These are phyloP conservation scores for Cryptosporidium andersoni DNA, from an alignment of 169 alveolate species.

Conservation along the genomic window DNA sequence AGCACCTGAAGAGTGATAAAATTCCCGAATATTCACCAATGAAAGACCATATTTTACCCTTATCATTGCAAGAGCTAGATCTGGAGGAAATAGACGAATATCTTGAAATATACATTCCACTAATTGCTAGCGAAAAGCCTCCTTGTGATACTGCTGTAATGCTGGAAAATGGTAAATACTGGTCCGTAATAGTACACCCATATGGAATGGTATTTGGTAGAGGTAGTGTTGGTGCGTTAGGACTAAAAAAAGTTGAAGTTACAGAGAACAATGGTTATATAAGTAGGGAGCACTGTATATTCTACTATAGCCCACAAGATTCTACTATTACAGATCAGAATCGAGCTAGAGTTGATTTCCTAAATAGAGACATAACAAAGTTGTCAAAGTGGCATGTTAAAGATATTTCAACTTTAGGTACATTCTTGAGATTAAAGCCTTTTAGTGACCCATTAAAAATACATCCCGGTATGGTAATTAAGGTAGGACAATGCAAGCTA, in stretches of 20 bases:
- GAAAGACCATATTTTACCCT: background rate
- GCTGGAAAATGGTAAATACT: conserved; percentile 39
- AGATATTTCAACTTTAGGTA: conserved; percentile 88
- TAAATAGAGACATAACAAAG: background rate
- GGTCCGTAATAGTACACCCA: conserved; percentile 69
- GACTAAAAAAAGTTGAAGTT: conserved; percentile 63
- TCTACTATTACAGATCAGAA: conserved; percentile 4
- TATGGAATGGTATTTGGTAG: conserved; percentile 70
- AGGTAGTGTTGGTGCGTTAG: conserved; percentile 51
- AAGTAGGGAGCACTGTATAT: conserved; percentile 88
- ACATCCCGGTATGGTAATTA: conserved; percentile 81
- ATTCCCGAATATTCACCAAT: background rate
- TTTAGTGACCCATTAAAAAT: conserved; percentile 82
- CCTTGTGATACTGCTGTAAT: conserved; percentile 59
- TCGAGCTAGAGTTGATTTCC: background rate
- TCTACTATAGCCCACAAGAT: conserved; percentile 20
- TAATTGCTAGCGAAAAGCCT: background rate
- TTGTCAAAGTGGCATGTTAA: conserved; percentile 81
- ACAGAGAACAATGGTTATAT: conserved; percentile 84
- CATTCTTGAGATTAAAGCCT: conserved; percentile 85
- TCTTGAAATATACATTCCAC: conserved; percentile 52
- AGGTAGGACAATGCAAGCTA: conserved; percentile 89
- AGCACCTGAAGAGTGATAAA: background rate
- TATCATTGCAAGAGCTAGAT: conserved; percentile 24
- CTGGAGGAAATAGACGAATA: conserved; percentile 53